Evolutionary conservation across 805 yeast genomes (phyloP).

Genomic region (Ogataea neopini): DNA sequence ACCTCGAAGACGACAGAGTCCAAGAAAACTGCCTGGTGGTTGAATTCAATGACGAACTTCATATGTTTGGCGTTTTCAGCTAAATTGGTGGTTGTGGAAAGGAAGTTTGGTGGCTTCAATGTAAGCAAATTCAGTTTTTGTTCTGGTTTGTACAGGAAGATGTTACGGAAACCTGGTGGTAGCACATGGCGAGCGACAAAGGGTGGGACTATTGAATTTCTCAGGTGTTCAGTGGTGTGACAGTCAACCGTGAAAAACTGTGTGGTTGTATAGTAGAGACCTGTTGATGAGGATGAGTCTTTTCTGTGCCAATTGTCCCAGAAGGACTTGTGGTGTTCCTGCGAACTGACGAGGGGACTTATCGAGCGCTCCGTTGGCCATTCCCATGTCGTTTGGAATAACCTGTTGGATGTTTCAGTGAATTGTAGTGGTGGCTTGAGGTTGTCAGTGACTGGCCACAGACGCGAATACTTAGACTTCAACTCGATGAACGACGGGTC

Average conservation of each 20-base stretch:
- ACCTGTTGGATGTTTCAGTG: conserved; percentile 16
- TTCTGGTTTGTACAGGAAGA: conserved; percentile 7
- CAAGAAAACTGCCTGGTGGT: conserved; percentile 18
- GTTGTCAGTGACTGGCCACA: conserved; percentile 33
- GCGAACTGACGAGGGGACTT: no score
- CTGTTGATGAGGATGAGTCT: no score
- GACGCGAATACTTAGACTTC: conserved; percentile 19
- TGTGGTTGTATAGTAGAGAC: conserved; percentile 22
- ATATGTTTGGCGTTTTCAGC: conserved; percentile 16
- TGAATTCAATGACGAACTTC: conserved; percentile 27
- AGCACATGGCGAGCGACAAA: conserved; percentile 13
- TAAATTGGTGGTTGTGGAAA: no score
- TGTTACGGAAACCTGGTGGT: conserved; percentile 16
- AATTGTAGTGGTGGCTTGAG: conserved; percentile 19
- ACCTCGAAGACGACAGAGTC: conserved; percentile 24
- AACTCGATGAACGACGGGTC: conserved; percentile 18
- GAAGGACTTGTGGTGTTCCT: neutral
- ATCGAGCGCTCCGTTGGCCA: conserved; percentile 26
- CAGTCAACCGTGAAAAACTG: conserved; percentile 18
- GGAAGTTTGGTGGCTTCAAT: conserved; percentile 14
- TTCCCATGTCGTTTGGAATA: conserved; percentile 11
- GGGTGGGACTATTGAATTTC: conserved; percentile 20
- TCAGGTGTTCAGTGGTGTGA: neutral
- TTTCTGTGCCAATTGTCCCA: no score
- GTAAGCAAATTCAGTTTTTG: conserved; percentile 12